A percentile compares a stretch with the other conserved stretches of the same genome.
Conservation (phyloP, 2,329 filamentous ascomycete species). For the Microsporum ferrugineum region DNA sequence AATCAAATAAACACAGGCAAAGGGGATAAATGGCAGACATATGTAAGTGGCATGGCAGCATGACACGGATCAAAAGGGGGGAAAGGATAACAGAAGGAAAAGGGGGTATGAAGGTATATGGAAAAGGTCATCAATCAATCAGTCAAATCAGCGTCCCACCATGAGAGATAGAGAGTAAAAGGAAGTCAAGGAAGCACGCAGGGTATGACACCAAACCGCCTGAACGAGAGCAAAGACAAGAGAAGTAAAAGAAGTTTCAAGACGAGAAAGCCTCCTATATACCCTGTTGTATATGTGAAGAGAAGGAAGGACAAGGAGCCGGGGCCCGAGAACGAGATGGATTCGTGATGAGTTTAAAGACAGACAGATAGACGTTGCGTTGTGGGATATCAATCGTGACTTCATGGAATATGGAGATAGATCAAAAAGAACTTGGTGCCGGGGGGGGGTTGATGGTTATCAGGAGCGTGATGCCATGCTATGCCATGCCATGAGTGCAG, state of each 20-base stretch:
- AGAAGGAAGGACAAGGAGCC: background rate
- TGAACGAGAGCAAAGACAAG: background rate
- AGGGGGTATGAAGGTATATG: background rate
- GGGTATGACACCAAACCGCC: background rate
- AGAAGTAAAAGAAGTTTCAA: background rate
- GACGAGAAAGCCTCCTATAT: background rate
- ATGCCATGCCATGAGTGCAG: background rate
- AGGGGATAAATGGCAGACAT: background rate
- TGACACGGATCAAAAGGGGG: background rate
- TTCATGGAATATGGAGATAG: background rate
- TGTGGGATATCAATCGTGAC: background rate
- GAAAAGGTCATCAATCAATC: background rate
- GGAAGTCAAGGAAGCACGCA: background rate
- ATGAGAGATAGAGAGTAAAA: background rate
- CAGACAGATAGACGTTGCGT: background rate
- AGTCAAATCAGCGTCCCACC: background rate
- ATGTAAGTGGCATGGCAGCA: background rate
- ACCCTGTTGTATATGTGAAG: background rate
- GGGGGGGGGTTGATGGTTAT: background rate
- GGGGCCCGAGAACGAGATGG: background rate
- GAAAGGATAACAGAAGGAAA: background rate
- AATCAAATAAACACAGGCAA: background rate
- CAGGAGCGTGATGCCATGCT: background rate
- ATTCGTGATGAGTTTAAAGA: background rate
- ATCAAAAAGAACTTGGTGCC: background rate